A percentile compares a stretch with the other conserved stretches of the same genome.
Evolutionary conservation across 1,284 basidiomycete species (phyloP).

Genomic region (Polyporus tsugae): DNA sequence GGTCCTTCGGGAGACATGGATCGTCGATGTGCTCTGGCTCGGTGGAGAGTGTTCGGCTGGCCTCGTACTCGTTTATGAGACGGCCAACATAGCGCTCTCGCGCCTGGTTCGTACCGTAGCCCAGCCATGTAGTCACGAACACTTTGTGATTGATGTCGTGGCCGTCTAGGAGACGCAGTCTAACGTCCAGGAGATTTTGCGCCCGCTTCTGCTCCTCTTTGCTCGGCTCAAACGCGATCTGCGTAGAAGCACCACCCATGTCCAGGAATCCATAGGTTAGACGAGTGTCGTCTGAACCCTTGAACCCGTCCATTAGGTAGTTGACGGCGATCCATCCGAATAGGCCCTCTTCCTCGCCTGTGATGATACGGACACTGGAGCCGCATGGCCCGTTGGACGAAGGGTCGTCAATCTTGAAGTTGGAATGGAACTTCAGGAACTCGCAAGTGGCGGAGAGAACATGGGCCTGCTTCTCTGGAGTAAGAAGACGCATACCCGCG

Average conservation of each 20-base stretch:
- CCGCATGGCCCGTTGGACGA: slow-evolving; percentile 82
- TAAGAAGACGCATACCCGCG: slow-evolving; percentile 94
- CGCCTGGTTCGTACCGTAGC: slow-evolving; percentile 97
- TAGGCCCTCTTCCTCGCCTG: slow-evolving; percentile 97
- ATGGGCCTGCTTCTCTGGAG: slow-evolving; percentile 71
- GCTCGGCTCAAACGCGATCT: slow-evolving; percentile 94
- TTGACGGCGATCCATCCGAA: slow-evolving; percentile 99
- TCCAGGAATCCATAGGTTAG: slow-evolving; percentile 98
- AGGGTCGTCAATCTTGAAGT: slow-evolving; percentile 75
- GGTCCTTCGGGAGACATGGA: slow-evolving; percentile 88
- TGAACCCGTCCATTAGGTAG: slow-evolving; percentile 98
- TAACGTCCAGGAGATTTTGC: slow-evolving; percentile 81
- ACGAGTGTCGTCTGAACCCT: slow-evolving; percentile 60
- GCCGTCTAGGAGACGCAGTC: slow-evolving; percentile 84
- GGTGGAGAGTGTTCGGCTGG: slow-evolving; percentile 39
- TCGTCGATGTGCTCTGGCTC: slow-evolving; percentile 64
- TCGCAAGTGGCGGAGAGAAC: slow-evolving; percentile 83
- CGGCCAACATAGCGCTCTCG: slow-evolving; percentile 89
- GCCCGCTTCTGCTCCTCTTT: slow-evolving; percentile 59
- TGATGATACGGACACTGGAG: slow-evolving; percentile 92
- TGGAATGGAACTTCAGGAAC: slow-evolving; percentile 78
- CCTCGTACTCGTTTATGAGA: slow-evolving; percentile 65
- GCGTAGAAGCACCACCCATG: slow-evolving; percentile 99
- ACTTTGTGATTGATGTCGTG: slow-evolving; percentile 91
- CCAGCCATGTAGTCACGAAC: slow-evolving; percentile 98